Base-by-base conservation (phyloP, 306 rosid species). In the Pueraria montana region DNA sequence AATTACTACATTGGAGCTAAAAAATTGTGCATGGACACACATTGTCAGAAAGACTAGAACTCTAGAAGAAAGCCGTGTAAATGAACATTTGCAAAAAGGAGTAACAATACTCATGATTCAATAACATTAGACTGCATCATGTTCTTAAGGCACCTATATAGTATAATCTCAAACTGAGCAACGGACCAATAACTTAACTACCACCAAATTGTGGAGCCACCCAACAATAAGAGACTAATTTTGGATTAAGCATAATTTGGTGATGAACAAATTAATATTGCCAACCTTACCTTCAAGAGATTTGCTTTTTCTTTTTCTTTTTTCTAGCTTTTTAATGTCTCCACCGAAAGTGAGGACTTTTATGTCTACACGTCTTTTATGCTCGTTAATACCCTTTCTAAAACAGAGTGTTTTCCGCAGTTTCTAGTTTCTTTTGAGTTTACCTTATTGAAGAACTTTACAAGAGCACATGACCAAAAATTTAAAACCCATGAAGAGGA, bases 281-380 rank as follows among this genome's bases (percentile, higher is more conserved):
- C 89, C 88, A 59, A 86, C 82, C 82, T 82, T 27, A 75, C 55
- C 81, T 63, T 14, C 38, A 70, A 48, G 6, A 74, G 8, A 18
- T 82, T 64, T 13, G 49, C 16, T 46, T 61, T 38, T 45, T 21
- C 55, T 59, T 72, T 55, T 46, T 61, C 30, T 45, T 21, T 63
- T 59, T 72, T 55, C 48, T 16, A 14, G 56, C 74, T 36, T 27
- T 76, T 61, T 26, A 26, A 43, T 71, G 53, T 63, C 76, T 79
- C 84, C 90, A 69, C 84, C 64, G 17, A 83, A 76, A 79, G 69
- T 24, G 76, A 76, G 53, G 45, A 46, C 46, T 68, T 73, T 11
- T 23, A 21, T 79, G 36, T 43, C 69, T 84, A 84, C 82, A 75
- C 56, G 76, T 70, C 63, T 68, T 68, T 23, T 46, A 2, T 32